A percentile compares a stretch with the other conserved stretches of the same genome.
These are phyloP conservation scores for Fraxinus cuspidata DNA, from an alignment of 257 asterid species.

Conservation along the genomic window DNA sequence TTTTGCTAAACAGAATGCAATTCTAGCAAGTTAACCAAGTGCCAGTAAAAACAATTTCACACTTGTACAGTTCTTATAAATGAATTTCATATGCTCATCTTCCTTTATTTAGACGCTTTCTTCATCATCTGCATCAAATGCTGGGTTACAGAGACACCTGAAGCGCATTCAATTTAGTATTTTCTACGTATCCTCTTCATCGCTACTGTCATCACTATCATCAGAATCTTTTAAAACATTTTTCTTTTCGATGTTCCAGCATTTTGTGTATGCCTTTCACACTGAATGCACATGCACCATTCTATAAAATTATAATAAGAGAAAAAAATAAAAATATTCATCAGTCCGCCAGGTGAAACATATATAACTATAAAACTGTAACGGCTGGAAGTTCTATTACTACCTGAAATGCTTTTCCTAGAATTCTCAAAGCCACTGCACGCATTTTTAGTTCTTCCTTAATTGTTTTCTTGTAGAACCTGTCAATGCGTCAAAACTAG, in stretches of 20 bases:
- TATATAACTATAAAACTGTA: too few relatives aligned
- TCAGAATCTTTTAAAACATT: slow-evolving; percentile 47
- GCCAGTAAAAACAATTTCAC: background rate
- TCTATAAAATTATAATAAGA: background rate
- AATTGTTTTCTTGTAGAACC: slow-evolving; percentile 71
- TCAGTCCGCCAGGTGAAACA: background rate
- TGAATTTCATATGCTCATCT: slow-evolving; percentile 35
- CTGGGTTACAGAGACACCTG: slow-evolving; percentile 85
- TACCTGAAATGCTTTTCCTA: slow-evolving; percentile 78
- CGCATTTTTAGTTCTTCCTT: slow-evolving; percentile 72
- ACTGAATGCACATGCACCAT: slow-evolving; percentile 38
- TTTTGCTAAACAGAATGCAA: background rate
- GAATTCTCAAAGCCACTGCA: slow-evolving; percentile 63
- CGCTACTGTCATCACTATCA: slow-evolving; percentile 75
- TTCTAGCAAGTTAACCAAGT: background rate
- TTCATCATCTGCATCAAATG: slow-evolving; percentile 81
- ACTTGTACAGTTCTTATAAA: background rate
- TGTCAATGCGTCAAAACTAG: slow-evolving; percentile 19
- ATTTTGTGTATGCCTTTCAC: slow-evolving; percentile 42
- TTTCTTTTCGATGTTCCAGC: slow-evolving; percentile 67
- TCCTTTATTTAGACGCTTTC: slow-evolving; percentile 83
- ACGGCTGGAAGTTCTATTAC: too few relatives aligned
- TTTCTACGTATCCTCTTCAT: slow-evolving; percentile 66
- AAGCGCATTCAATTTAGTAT: slow-evolving; percentile 67
- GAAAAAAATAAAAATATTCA: background rate